A percentile compares a stretch with the other conserved stretches of the same genome.
phyloP scores from a whole-genome alignment of 2,329 filamentous ascomycete species.

The Paraphoma sp. region DNA sequence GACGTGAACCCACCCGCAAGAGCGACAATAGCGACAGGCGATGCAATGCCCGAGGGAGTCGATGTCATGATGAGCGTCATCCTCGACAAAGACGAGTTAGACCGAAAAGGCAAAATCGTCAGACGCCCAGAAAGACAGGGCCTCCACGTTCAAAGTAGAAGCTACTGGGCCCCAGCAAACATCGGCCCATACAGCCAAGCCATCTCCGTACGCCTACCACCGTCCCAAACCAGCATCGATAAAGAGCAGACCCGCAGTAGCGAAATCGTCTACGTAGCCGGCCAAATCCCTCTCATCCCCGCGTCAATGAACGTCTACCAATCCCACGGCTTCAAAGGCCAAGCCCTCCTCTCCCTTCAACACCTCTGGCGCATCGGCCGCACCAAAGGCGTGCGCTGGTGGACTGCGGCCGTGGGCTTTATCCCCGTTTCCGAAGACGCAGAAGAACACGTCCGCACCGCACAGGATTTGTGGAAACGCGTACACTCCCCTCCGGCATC shows the following conservation, averaged over 20 bases:
- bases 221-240: conserved; percentile 18
- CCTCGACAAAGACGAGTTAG: conserved; percentile 33
- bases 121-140: conserved; percentile 49
- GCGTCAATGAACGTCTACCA: conserved; percentile 71
- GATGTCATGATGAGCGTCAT: conserved; percentile 67
- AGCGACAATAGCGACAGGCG: conserved; percentile 81
- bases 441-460: conserved; percentile 40
- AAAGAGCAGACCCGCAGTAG: conserved; percentile 14
- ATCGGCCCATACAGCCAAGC: conserved; percentile 98
- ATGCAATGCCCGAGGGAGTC: conserved; percentile 64
- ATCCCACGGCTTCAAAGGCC: conserved; percentile 56
- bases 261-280: conserved; percentile 72
- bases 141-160: conserved; percentile 89
- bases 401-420: conserved; percentile 73
- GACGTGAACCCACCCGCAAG: conserved; percentile 83
- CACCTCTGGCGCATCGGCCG: conserved; percentile 85
- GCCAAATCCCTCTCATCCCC: conserved; percentile 89
- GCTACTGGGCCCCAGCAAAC: conserved; percentile 97
- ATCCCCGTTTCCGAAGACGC: conserved; percentile 14
- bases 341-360: conserved; percentile 78
- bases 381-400: conserved; percentile 75
- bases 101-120: conserved; percentile 26
- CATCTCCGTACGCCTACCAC: conserved; percentile 60
- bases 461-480: conserved; percentile 55
- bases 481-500: conserved; percentile 9